Evolutionary conservation across 2,329 filamentous ascomycete species (phyloP), one percentile per base, ranked within the genome.

Genomic region (Fusarium acutatum): DNA sequence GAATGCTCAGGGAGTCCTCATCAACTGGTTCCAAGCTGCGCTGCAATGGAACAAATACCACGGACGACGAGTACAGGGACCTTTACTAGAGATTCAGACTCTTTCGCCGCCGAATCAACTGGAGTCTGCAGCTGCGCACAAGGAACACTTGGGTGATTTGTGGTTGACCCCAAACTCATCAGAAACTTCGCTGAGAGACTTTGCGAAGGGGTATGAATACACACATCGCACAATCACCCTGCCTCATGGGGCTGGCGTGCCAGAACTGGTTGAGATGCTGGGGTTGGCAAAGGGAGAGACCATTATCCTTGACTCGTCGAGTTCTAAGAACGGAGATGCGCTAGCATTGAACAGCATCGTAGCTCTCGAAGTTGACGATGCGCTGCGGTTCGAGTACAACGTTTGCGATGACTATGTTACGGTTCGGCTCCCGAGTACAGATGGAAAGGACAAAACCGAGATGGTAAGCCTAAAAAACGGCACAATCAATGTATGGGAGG

Each of bases 21-120:
- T 82, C 57, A 94, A 93, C 77, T 97, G 95, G 94, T 96, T 95
- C 87, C 79, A 81, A 9, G 86, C 90, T 78, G 91, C 91, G 2
- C 82, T 86, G 61, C 80, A 81, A 46, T 95, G 92, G 89, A 93
- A 91, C 54, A 77, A 82, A 37, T 64, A 67, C 20, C 74, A 73
- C 12, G 70, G 67, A 49, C 74, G 74, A 44, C 38, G 43, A 59
- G 67, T 66, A 15, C 57, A 62, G n/a, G 72, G 60, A 11, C 53
- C 69, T 13, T 22, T 73, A 7, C 15, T 77, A 40, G 56, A 72
- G 14, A 78, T 78, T 20, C 69, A 78, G 43, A 78, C 76, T 8
- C 64, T 78, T 6, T 78, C 76, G 10, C 76, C 76, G 5, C 76
- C 76, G 12, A 78, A 72, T 28, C 75, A 78, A 22, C 44, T 78